Evolutionary conservation across 192 early-diverging fungal genomes (phyloP).

Genomic region (Funneliformis geosporum): DNA sequence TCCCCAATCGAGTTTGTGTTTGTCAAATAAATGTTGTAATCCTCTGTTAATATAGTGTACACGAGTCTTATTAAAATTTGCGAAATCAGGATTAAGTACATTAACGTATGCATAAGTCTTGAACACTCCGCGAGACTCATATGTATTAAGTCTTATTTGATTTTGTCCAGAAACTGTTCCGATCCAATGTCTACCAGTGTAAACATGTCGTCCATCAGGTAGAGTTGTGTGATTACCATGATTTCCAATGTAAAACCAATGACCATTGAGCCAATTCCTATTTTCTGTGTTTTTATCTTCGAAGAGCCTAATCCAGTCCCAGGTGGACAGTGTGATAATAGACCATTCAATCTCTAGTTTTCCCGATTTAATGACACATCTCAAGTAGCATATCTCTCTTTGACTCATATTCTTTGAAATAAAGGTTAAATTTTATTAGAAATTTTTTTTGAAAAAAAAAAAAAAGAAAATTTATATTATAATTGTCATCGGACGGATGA

Average conservation of each 20-base stretch:
- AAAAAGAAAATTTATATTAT: no score
- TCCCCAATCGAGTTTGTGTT: conserved; percentile 14
- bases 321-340: conserved; percentile 6
- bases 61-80: conserved; percentile 9
- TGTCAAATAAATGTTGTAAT: conserved; percentile 6
- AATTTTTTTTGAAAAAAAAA: no score
- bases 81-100: conserved; percentile 5
- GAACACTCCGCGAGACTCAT: neutral
- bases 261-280: conserved; percentile 9
- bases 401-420: no score
- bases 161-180: conserved; percentile 19
- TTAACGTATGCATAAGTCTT: conserved; percentile 15
- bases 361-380: conserved; percentile 5
- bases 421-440: no score
- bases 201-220: conserved; percentile 16
- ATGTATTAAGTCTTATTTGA: conserved; percentile 25
- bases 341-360: conserved; percentile 5
- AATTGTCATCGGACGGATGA: no score
- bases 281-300: neutral
- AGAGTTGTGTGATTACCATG: neutral
- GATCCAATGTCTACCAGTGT: conserved; percentile 8
- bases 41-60: conserved; percentile 1
- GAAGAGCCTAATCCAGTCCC: conserved; percentile 17
- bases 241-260: conserved; percentile 16
- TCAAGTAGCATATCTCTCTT: no score